Conservation (phyloP, 1,139 yeast genomes). For the Suhomyces bolitotheri region DNA sequence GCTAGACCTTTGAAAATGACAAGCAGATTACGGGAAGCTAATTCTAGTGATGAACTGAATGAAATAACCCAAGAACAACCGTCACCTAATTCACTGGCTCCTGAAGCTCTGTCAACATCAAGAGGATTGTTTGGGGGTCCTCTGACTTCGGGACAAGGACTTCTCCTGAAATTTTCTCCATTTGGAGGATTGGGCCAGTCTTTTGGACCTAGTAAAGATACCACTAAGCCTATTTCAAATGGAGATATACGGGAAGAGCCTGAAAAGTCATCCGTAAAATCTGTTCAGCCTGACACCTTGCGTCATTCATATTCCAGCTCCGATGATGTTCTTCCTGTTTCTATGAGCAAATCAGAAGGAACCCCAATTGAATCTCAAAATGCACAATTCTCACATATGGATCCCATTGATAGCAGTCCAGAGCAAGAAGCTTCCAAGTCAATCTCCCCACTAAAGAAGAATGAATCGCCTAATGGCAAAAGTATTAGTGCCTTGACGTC, state of each 20-base stretch:
- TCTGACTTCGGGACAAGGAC: slow-evolving; percentile 10
- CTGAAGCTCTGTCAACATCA: slow-evolving; percentile 1
- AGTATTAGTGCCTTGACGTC: slow-evolving; percentile 22
- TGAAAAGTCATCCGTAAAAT: too few relatives aligned
- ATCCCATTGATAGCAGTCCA: too few relatives aligned
- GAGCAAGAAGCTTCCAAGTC: not conserved
- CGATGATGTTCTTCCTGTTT: not conserved
- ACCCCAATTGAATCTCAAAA: not conserved
- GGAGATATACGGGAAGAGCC: too few relatives aligned
- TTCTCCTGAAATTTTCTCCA: slow-evolving; percentile 19
- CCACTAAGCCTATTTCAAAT: too few relatives aligned
- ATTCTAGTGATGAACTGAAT: not conserved
- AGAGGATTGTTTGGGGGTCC: slow-evolving; percentile 7
- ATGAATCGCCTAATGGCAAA: slow-evolving; percentile 14
- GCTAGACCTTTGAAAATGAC: slow-evolving; percentile 64
- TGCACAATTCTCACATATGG: too few relatives aligned
- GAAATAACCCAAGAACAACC: slow-evolving; percentile 2
- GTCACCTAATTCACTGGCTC: slow-evolving; percentile 3
- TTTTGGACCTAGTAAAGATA: slow-evolving; percentile 1
- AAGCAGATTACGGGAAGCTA: slow-evolving; percentile 36
- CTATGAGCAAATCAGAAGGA: not conserved
- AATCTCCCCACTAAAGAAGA: slow-evolving; percentile 7
- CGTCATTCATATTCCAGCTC: too few relatives aligned
- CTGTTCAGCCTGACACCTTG: too few relatives aligned
- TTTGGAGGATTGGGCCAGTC: slow-evolving; percentile 13